Evolutionary conservation across 345 rosid species (phyloP).

Genomic region (Erodium maritimum): DNA sequence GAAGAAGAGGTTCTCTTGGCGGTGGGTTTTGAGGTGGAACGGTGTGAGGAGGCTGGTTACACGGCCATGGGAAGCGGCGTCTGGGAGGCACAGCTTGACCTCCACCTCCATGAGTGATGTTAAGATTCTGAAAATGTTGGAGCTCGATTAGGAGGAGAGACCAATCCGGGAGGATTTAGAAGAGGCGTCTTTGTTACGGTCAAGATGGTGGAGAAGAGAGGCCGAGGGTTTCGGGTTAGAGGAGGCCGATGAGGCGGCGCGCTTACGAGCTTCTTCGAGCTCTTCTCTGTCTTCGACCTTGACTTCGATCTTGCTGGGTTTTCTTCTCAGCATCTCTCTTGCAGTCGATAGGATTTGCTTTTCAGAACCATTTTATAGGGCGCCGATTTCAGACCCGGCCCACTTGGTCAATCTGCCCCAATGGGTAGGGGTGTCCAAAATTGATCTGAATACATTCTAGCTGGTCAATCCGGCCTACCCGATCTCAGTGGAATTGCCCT

Average conservation of each 20-base stretch:
- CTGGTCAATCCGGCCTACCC: too few relatives aligned
- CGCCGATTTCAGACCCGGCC: too few relatives aligned
- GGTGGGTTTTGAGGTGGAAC: constrained; percentile 41
- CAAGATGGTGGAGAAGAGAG: constrained; percentile 44
- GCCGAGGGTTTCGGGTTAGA: constrained; percentile 13
- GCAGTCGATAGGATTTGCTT: too few relatives aligned
- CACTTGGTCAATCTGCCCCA: too few relatives aligned
- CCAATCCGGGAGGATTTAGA: constrained; percentile 63
- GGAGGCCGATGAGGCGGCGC: constrained; percentile 21
- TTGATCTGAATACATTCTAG: too few relatives aligned
- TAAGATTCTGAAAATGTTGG: not conserved
- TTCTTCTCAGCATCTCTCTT: constrained; percentile 63
- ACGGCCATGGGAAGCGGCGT: constrained; percentile 30
- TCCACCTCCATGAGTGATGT: constrained; percentile 56
- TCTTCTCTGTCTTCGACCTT: constrained; percentile 74
- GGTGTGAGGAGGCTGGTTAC: constrained; percentile 42
- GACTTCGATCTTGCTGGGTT: constrained; percentile 72
- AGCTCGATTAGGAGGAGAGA: constrained; percentile 17
- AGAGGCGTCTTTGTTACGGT: constrained; percentile 30
- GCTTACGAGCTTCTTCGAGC: constrained; percentile 59
- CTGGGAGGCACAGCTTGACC: constrained; percentile 53
- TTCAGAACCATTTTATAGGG: too few relatives aligned
- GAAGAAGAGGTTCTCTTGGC: constrained; percentile 64
- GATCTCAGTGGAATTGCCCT: too few relatives aligned
- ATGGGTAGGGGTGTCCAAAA: too few relatives aligned